Conservation (phyloP, 805 yeast genomes). For the Maudiozyma pseudohumilis region DNA sequence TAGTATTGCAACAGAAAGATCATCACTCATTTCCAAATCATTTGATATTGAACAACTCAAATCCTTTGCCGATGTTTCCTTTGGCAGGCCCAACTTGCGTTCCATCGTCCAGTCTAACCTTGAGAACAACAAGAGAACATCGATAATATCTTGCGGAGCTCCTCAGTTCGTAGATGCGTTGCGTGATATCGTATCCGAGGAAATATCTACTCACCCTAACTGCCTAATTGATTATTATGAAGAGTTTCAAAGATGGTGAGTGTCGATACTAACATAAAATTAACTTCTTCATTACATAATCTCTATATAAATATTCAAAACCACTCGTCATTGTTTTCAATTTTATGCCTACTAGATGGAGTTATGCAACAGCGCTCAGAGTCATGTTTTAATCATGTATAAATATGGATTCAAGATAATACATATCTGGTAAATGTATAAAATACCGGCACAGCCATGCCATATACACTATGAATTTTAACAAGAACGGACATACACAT, state of each 20-base stretch:
- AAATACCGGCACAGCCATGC: too few species aligned
- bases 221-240: slow-evolving; percentile 61
- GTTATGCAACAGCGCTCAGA: too few species aligned
- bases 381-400: too few species aligned
- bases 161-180: slow-evolving; percentile 47
- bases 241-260: slow-evolving; percentile 63
- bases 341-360: too few species aligned
- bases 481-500: too few species aligned
- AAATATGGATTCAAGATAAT: too few species aligned
- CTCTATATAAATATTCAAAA: too few species aligned
- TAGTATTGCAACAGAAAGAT: neutral
- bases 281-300: too few species aligned
- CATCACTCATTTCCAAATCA: neutral
- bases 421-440: too few species aligned
- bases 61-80: slow-evolving; percentile 29
- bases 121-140: slow-evolving; percentile 33
- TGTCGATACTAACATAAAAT: too few species aligned
- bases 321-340: too few species aligned
- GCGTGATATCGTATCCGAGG: slow-evolving; percentile 38
- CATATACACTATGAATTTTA: too few species aligned
- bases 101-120: slow-evolving; percentile 28
- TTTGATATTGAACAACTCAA: slow-evolving; percentile 2
- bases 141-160: slow-evolving; percentile 55
- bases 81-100: slow-evolving; percentile 40
- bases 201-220: slow-evolving; percentile 30